Evolutionary conservation across 2,329 filamentous ascomycete genomes (phyloP).

Genomic region (Thielaviopsis euricoi): DNA sequence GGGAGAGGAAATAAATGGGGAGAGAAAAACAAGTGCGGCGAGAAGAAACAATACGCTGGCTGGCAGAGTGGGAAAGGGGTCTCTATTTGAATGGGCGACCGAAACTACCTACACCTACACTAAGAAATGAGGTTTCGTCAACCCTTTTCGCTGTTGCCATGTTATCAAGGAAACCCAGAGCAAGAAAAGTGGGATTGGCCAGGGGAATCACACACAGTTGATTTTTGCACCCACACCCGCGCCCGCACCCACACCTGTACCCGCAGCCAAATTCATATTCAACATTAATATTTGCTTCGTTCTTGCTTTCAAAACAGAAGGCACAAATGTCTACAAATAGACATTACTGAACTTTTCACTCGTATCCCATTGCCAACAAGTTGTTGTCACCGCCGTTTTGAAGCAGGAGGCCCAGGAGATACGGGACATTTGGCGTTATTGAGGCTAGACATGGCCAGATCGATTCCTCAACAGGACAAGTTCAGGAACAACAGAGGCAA

Average conservation of each 20-base stretch:
- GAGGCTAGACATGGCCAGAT: neutral
- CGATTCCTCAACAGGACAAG: neutral
- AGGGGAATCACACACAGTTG: neutral
- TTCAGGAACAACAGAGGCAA: neutral
- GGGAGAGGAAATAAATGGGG: conserved; percentile 5
- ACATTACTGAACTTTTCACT: too few species aligned
- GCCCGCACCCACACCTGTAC: neutral
- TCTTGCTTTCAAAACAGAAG: too few species aligned
- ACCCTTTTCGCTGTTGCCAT: neutral
- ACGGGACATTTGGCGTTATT: neutral
- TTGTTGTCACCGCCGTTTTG: too few species aligned
- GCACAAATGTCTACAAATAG: too few species aligned
- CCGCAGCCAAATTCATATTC: too few species aligned
- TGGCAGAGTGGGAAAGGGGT: conserved; percentile 7
- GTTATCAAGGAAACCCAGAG: conserved; percentile 4
- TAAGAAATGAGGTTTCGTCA: neutral
- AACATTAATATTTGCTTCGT: too few species aligned
- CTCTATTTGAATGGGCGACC: conserved; percentile 6
- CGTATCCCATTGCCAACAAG: too few species aligned
- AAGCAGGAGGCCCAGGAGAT: neutral
- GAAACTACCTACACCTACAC: neutral
- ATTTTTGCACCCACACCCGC: neutral
- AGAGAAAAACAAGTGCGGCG: conserved; percentile 7
- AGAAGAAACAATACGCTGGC: conserved; percentile 1
- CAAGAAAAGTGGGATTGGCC: conserved; percentile 6